Evolutionary conservation across 179 eudicot genomes (phyloP).

Genomic region (Dionaea muscipula): DNA sequence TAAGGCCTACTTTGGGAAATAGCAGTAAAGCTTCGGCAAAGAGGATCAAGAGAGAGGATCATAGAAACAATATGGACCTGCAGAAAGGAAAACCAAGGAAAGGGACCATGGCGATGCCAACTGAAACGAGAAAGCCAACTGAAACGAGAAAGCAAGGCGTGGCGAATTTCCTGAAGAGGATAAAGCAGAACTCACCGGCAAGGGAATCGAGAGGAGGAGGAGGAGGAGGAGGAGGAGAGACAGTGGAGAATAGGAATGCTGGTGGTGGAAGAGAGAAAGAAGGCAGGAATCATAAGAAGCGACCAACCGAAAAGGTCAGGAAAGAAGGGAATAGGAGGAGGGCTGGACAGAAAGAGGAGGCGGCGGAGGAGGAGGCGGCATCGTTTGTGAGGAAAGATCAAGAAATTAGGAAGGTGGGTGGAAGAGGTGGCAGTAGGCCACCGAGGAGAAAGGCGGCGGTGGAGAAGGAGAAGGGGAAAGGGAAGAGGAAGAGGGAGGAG

Average conservation of each 20-base stretch:
- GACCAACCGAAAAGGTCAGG: background rate
- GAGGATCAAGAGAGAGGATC: constrained; percentile 7
- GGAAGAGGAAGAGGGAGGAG: constrained; percentile 9
- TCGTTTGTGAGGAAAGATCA: background rate
- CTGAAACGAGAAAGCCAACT: background rate
- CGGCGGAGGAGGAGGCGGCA: constrained; percentile 14
- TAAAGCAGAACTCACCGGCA: constrained; percentile 23
- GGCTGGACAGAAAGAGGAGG: constrained; percentile 25
- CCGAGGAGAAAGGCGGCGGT: constrained; percentile 2
- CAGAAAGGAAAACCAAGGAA: background rate
- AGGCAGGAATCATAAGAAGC: constrained; percentile 9
- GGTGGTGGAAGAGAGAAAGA: constrained; percentile 8
- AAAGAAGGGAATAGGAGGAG: constrained; percentile 24
- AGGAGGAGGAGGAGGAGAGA: constrained; percentile 4
- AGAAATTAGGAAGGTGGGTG: background rate
- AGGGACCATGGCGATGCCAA: constrained; percentile 5
- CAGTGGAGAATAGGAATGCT: background rate
- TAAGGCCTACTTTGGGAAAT: constrained; percentile 13
- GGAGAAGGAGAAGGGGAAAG: background rate
- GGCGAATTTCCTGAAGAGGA: constrained; percentile 27
- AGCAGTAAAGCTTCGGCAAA: constrained; percentile 10
- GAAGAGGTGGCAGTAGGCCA: background rate
- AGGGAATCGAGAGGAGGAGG: constrained; percentile 17
- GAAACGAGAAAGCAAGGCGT: constrained; percentile 24
- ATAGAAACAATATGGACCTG: background rate